Base-by-base conservation (phyloP, 2,329 filamentous ascomycete species). In the Phoma sp. region DNA sequence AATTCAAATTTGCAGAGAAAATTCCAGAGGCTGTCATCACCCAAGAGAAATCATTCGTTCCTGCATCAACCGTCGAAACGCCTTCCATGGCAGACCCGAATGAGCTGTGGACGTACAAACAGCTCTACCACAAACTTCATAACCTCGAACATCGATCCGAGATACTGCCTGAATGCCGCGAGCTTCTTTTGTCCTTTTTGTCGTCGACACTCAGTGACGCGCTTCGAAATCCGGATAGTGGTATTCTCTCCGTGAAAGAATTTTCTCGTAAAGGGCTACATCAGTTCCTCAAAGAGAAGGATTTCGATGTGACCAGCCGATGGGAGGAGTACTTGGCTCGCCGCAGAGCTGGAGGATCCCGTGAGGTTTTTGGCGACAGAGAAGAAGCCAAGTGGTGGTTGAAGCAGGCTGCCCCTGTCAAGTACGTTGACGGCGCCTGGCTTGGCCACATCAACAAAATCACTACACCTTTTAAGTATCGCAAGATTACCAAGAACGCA, bases 401-500 rank as follows among this genome's bases (percentile, higher is more conserved):
- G 44, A 72, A 70, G 43, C 64, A 77, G 56, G 68, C 69, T 43
- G 75, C 79, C 8, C 78, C 78, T 4, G 69, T 80, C 40, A 81
- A 81, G 57, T 76, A 76, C 38, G 78, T 82, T 4, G 80, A 83
- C 49, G 81, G 81, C 2, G 77, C 79, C 10, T 83, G 80, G 81
- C 65, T 83, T 4, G 76, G 77, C 12, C 76, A 78, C 51, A 70
- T 81, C 24, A 74, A 81, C 60, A 76, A 78, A 40, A 70, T 77
- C 37, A 78, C 67, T 15, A 81, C 77, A 0, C 78, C 78, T 3
- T 79, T 80, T 57, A 58, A 62, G 8, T 65, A 78, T 19, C 73
- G 74, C 3, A 62, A 58, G 9, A 68, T 77, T 13, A 77, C 74
- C 32, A 80, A 79, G 52, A 68, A 76, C 29, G 76, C 76, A 4